Evolutionary conservation across 192 early-diverging fungal genomes (phyloP).

Genomic region (Entomortierella lignicola): DNA sequence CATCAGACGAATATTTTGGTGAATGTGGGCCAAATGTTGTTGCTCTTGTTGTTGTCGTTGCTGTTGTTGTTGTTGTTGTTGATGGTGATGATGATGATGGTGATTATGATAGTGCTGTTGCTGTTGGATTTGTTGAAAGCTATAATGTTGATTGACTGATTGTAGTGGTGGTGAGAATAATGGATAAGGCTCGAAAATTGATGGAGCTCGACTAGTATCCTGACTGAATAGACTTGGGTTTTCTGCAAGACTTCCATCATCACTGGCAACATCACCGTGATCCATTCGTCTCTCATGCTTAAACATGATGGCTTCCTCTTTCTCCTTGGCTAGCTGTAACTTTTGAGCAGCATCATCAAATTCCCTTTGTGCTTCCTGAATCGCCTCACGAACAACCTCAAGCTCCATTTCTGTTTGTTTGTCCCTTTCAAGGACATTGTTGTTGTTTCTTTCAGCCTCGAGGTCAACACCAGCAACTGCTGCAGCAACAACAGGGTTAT

Average conservation of each 20-base stretch:
- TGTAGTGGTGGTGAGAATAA: constrained; percentile 7
- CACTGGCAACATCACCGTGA: background rate
- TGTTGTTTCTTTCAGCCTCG: background rate
- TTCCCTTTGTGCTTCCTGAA: background rate
- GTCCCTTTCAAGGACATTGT: no score
- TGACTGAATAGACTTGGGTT: constrained; percentile 3
- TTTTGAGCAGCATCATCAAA: background rate
- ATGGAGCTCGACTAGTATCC: background rate
- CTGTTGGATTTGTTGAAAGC: constrained; percentile 4
- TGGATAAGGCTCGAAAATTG: background rate
- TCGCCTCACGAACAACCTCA: background rate
- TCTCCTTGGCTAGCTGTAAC: background rate
- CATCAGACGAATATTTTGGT: background rate
- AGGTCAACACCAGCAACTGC: no score
- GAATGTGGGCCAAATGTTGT: background rate
- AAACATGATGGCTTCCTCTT: constrained; percentile 12
- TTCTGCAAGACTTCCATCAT: background rate
- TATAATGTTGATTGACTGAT: background rate
- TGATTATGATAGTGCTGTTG: background rate
- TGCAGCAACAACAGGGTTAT: background rate
- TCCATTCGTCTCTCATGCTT: background rate
- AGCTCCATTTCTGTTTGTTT: background rate
- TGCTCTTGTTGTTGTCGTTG: background rate
- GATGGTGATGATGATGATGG: background rate
- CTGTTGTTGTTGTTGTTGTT: constrained; percentile 1